Base-by-base conservation (phyloP, 1,139 yeast genomes). In the Torulaspora pretoriensis region DNA sequence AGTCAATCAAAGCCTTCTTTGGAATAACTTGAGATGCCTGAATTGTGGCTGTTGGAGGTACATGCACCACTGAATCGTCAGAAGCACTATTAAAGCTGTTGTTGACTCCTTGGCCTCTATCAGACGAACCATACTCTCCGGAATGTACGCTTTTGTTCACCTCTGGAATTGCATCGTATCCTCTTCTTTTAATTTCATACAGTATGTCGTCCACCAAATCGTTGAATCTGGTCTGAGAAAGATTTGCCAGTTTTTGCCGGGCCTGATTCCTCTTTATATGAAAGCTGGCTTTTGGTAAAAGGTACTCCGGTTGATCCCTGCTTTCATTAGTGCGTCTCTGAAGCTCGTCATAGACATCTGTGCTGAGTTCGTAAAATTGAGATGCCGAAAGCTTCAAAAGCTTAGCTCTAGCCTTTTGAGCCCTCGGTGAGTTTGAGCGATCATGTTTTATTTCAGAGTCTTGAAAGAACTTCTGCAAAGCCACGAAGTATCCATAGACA, bases 241-340 rank as follows among this genome's bases (percentile, higher is more conserved):
- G 75, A 35, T 88, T 80, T 2, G 97, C 85, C 54, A 94, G 74
- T 67, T 90, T 92, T 62, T 87, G 90, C 56, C 99, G 77, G 3
- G 98, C 98, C 65, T 89, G 96, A 64, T 94, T 94, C 60, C 98
- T 76, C 62, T 89, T 90, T 28, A 95, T 94, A 63, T 94, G 98
- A 68, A 88, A 88, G 3, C 75, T 70, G n/a, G 78, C 73, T 61
- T 77, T 77, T 4, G 95, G 90, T 40, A 81, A 72, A 48, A 87
- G 70, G 59, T 77, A 80, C 49, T 78, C 83, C 4, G 85, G 81
- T 56, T 77, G 78, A 35, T 77, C 73, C 46, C 77, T 64, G 6
- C 64, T 60, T 40, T 68, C 68, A 33, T 75, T 80, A 40, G 74
- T 75, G 51, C 97, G 73, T 57, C 98, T 76, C 58, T 79, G 78